Conservation (phyloP, 768 basidiomycete genomes). For the Psilocybe subaeruginosa region DNA sequence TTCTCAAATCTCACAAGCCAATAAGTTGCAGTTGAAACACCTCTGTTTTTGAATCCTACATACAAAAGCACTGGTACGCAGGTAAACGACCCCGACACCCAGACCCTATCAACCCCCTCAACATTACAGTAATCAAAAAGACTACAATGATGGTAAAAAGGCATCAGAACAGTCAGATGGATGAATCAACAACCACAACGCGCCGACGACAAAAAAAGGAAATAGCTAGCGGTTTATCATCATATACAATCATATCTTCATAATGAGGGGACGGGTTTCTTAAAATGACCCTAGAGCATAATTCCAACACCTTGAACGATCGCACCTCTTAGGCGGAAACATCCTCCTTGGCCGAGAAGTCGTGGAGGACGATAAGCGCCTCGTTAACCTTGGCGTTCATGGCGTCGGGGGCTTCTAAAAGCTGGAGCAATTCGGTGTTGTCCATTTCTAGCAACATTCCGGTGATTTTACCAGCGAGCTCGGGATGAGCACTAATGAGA, state of each 20-base stretch:
- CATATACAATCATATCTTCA: constrained; percentile 31
- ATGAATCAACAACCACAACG: constrained; percentile 38
- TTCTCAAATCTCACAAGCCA: constrained; percentile 3
- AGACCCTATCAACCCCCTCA: constrained; percentile 34
- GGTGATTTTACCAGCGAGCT: constrained; percentile 97
- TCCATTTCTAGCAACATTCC: constrained; percentile 99
- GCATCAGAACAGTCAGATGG: constrained; percentile 32
- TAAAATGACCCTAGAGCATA: constrained; percentile 35
- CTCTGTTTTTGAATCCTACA: constrained; percentile 47
- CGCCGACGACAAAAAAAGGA: constrained; percentile 34
- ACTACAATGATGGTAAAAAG: constrained; percentile 27
- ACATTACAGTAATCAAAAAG: constrained; percentile 15
- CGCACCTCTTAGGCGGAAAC: constrained; percentile 19
- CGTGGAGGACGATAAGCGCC: constrained; percentile 86
- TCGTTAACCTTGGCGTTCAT: constrained; percentile 91
- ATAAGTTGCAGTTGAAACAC: constrained; percentile 51
- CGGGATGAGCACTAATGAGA: constrained; percentile 71
- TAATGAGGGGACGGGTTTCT: constrained; percentile 54
- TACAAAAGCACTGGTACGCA: constrained; percentile 43
- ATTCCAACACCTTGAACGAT: constrained; percentile 10
- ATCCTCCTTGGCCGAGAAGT: constrained; percentile 58
- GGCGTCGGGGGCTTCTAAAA: constrained; percentile 81
- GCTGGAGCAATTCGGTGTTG: constrained; percentile 87
- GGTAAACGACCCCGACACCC: constrained; percentile 54
- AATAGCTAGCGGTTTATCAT: constrained; percentile 13